A percentile compares a stretch with the other conserved stretches of the same genome.
Evolutionary conservation across 352 stramenopile species (phyloP).

Genomic region (Globisporangium abappressorium): DNA sequence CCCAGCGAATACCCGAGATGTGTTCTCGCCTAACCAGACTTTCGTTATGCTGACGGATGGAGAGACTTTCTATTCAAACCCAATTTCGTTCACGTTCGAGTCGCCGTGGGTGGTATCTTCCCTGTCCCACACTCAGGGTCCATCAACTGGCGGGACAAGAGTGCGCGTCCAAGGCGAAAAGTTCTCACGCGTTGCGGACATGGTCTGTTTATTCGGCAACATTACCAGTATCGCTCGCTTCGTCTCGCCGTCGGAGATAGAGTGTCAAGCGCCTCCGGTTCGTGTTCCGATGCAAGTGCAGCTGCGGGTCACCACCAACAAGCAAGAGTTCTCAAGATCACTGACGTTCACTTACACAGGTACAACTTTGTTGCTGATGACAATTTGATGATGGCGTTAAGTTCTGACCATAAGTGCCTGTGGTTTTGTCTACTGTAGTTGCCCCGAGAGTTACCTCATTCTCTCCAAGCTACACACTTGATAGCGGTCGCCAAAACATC

Average conservation of each 20-base stretch:
- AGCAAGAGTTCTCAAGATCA: slow-evolving; percentile 41
- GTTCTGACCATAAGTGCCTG: background rate
- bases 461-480: slow-evolving; percentile 25
- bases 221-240: slow-evolving; percentile 18
- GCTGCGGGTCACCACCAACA: slow-evolving; percentile 52
- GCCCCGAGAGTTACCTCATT: slow-evolving; percentile 31
- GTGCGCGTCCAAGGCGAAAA: slow-evolving; percentile 32
- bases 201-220: slow-evolving; percentile 40
- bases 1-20: slow-evolving; percentile 23
- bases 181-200: slow-evolving; percentile 27
- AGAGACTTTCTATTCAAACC: slow-evolving; percentile 57
- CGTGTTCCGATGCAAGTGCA: slow-evolving; percentile 16
- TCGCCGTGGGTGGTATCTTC: slow-evolving; percentile 28
- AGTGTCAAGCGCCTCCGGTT: slow-evolving; percentile 22
- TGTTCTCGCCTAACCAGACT: slow-evolving; percentile 21
- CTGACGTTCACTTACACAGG: slow-evolving; percentile 48
- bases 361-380: slow-evolving; percentile 16
- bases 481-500: slow-evolving; percentile 23
- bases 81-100: slow-evolving; percentile 49
- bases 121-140: slow-evolving; percentile 25
- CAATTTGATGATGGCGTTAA: background rate
- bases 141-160: slow-evolving; percentile 31
- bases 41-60: slow-evolving; percentile 63
- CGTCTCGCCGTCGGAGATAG: slow-evolving; percentile 24
- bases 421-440: slow-evolving; percentile 23